Conservation (phyloP, 192 early-diverging fungal genomes). For the Linnemannia zychae region DNA sequence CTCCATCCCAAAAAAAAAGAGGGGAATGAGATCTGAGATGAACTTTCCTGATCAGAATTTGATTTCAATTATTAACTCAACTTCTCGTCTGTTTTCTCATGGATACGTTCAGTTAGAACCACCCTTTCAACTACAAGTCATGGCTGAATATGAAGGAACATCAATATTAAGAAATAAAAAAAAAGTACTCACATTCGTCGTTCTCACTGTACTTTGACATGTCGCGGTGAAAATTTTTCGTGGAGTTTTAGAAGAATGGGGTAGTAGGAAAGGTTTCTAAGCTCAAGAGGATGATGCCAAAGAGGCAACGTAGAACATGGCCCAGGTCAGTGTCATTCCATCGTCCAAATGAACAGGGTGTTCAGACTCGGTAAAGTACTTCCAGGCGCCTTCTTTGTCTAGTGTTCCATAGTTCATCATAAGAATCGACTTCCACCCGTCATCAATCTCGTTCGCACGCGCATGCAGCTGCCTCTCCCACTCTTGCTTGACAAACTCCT, state of each 20-base stretch:
- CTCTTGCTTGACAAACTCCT: conserved; percentile 45
- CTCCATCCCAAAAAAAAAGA: background rate
- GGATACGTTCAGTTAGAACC: background rate
- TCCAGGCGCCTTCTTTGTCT: conserved; percentile 34
- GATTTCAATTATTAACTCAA: background rate
- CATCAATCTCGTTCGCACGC: conserved; percentile 18
- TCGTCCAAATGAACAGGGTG: conserved; percentile 41
- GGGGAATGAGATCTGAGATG: background rate
- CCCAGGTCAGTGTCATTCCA: conserved; percentile 54
- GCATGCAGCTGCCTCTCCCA: conserved; percentile 24
- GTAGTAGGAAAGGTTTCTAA: background rate
- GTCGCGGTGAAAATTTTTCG: background rate
- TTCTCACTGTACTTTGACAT: background rate
- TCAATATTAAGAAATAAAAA: background rate
- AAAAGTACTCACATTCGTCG: background rate
- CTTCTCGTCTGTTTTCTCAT: background rate
- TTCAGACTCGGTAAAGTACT: conserved; percentile 24
- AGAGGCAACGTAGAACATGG: conserved; percentile 51
- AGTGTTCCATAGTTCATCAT: conserved; percentile 52
- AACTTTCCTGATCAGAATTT: background rate
- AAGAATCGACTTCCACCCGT: conserved; percentile 51
- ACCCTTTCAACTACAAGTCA: background rate
- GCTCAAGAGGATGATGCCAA: background rate
- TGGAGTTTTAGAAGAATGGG: background rate
- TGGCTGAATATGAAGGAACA: background rate